phyloP scores from a whole-genome alignment of 1,139 yeast species.

The Diutina catenulata region DNA sequence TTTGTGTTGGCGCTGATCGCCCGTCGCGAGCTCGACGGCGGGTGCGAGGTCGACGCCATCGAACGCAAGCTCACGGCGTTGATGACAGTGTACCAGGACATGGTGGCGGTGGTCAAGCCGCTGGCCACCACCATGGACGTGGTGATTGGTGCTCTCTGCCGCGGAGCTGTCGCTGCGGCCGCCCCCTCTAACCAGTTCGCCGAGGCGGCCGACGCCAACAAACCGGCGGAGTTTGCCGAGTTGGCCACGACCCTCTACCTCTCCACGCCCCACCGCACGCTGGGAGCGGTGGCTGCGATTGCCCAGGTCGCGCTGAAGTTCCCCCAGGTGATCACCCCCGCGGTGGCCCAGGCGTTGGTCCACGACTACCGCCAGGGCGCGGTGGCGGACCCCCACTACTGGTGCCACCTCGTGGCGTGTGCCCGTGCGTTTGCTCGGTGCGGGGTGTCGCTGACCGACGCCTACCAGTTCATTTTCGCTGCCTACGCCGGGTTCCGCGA shows the following conservation, averaged over 20 bases:
- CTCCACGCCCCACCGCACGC: constrained; percentile 11
- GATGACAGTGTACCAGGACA: constrained; percentile 56
- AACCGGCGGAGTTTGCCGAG: constrained; percentile 52
- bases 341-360: constrained; percentile 11
- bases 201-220: constrained; percentile 11
- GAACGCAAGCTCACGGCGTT: constrained; percentile 41
- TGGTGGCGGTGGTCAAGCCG: constrained; percentile 41
- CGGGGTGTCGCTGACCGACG: constrained; percentile 10
- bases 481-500: constrained; percentile 17
- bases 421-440: constrained; percentile 14
- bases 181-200: background rate
- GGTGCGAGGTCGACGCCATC: constrained; percentile 15
- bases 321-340: constrained; percentile 18
- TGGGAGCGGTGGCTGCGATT: constrained; percentile 17
- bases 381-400: constrained; percentile 7
- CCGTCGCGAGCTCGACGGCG: constrained; percentile 18
- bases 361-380: background rate
- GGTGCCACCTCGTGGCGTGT: constrained; percentile 15
- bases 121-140: constrained; percentile 38
- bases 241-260: constrained; percentile 42
- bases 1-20: constrained; percentile 24
- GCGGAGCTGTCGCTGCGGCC: constrained; percentile 31
- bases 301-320: no score
- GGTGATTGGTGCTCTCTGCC: constrained; percentile 38
- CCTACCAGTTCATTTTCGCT: constrained; percentile 18